Percentiles rank a stretch among this genome's conserved stretches.
Evolutionary conservation across 1,284 basidiomycete genomes (phyloP).

Genomic region (Meira miltonrushii): DNA sequence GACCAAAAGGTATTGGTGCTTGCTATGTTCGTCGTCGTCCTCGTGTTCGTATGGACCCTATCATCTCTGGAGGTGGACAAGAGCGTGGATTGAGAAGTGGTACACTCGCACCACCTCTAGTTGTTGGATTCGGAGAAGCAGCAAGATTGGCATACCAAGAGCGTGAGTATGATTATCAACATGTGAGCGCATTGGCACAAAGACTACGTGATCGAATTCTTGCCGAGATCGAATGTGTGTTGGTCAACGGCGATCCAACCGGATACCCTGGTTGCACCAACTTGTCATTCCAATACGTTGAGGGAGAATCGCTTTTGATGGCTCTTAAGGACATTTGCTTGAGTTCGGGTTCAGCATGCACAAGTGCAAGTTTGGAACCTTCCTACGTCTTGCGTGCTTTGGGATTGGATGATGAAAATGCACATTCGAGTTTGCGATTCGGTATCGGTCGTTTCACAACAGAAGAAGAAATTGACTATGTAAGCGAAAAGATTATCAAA

Average conservation of each 20-base stretch:
- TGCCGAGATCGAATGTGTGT: constrained; percentile 76
- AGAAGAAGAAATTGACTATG: constrained; percentile 92
- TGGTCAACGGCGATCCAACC: constrained; percentile 74
- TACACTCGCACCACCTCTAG: constrained; percentile 81
- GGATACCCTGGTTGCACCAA: constrained; percentile 72
- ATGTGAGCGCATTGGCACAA: constrained; percentile 71
- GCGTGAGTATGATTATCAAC: constrained; percentile 69
- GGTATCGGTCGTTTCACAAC: constrained; percentile 98
- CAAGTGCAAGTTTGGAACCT: constrained; percentile 94
- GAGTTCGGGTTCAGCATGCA: constrained; percentile 96
- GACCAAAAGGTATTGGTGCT: constrained; percentile 93
- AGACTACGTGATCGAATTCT: constrained; percentile 78
- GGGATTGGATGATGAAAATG: constrained; percentile 88
- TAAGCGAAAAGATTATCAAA: constrained; percentile 78
- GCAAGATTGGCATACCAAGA: constrained; percentile 84
- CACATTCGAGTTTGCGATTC: constrained; percentile 94
- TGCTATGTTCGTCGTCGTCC: constrained; percentile 89
- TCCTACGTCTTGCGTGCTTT: constrained; percentile 96
- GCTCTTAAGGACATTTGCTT: constrained; percentile 95
- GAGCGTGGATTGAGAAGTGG: constrained; percentile 92
- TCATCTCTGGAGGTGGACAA: constrained; percentile 93
- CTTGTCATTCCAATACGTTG: constrained; percentile 92
- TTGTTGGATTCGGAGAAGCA: constrained; percentile 91
- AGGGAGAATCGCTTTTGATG: constrained; percentile 96
- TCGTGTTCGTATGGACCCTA: constrained; percentile 87